A percentile compares a stretch with the other conserved stretches of the same genome.
phyloP scores from a whole-genome alignment of 1,284 basidiomycete species.

The Moniliophthora roreri region DNA sequence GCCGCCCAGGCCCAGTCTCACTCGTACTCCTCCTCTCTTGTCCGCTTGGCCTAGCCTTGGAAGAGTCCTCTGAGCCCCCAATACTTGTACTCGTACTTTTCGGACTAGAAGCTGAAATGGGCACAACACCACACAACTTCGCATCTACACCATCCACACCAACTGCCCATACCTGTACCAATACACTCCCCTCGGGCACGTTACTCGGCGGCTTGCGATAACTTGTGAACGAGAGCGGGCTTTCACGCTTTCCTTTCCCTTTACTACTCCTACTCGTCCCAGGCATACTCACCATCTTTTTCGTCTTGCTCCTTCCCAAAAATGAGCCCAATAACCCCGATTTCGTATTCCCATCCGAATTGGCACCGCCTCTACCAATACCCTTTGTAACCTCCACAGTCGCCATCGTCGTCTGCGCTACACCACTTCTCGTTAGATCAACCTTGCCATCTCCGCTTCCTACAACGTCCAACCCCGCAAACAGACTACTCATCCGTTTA shows the following conservation, averaged over 20 bases:
- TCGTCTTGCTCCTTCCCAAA: neutral
- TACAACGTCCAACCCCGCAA: conserved; percentile 5
- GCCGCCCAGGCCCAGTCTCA: neutral
- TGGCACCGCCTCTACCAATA: too few relatives aligned
- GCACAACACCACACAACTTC: conserved; percentile 47
- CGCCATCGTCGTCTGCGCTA: conserved; percentile 85
- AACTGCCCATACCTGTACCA: conserved; percentile 86
- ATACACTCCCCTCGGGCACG: conserved; percentile 63
- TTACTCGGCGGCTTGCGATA: conserved; percentile 75
- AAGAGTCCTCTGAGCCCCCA: conserved; percentile 8
- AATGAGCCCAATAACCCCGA: neutral
- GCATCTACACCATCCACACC: conserved; percentile 76
- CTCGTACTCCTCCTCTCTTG: conserved; percentile 23
- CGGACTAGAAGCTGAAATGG: conserved; percentile 8
- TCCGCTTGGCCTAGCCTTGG: neutral
- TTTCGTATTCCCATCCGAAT: too few relatives aligned
- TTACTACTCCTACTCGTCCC: neutral
- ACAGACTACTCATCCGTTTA: conserved; percentile 12
- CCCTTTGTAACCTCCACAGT: conserved; percentile 69
- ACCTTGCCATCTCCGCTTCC: conserved; percentile 43
- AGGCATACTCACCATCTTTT: neutral
- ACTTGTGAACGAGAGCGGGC: conserved; percentile 41
- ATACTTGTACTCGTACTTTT: conserved; percentile 5
- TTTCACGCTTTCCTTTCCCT: neutral
- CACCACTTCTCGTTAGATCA: conserved; percentile 71